Evolutionary conservation across 257 asterid genomes (phyloP), one percentile per base, ranked within the genome.

Genomic region (Penstemon newberryi): DNA sequence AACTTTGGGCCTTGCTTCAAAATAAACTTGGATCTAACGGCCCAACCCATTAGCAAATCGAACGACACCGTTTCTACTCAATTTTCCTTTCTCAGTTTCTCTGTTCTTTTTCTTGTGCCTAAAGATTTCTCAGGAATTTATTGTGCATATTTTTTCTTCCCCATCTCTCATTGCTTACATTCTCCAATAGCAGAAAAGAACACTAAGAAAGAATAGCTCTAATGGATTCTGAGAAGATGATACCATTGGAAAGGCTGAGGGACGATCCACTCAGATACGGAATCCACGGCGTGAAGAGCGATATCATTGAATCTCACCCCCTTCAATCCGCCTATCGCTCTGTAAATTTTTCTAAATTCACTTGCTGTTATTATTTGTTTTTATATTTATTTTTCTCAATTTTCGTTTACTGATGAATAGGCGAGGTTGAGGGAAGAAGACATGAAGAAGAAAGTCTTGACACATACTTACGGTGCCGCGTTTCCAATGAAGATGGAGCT

Each of bases 261-360:
- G 82, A 71, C 62, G 89, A 84, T 71, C 83, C 84, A 7, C 83
- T 84, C 41, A 77, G 92, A 11, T 82, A 67, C 33, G 98, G 98
- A 45, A 87, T 92, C 44, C 95, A 92, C 33, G 91, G 97, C 57
- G 98, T 90, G 41, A 88, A 88, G 82, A 86, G 95, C 71, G 97
- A 86, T 66, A 87, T 92, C 8, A 75, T 89, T 56, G 96, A 85
- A 78, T 68, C 92, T 69, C 96, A 92, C 67, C 98, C 96, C 36
- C 92, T 92, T 53, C 86, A 89, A 80, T 82, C 89, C 75, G 66
- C 95, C 37, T 79, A 70, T 59, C 87, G 77, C 66, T 66, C 85
- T 53, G 97, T 90, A 86, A 70, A 42, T 6, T 59, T 65, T 65
- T 52, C 56, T 38, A 1, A 7, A 13, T 52, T 74, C 33, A 5